Evolutionary conservation across 2,329 filamentous ascomycete genomes (phyloP).

Genomic region (Xylaria sp.): DNA sequence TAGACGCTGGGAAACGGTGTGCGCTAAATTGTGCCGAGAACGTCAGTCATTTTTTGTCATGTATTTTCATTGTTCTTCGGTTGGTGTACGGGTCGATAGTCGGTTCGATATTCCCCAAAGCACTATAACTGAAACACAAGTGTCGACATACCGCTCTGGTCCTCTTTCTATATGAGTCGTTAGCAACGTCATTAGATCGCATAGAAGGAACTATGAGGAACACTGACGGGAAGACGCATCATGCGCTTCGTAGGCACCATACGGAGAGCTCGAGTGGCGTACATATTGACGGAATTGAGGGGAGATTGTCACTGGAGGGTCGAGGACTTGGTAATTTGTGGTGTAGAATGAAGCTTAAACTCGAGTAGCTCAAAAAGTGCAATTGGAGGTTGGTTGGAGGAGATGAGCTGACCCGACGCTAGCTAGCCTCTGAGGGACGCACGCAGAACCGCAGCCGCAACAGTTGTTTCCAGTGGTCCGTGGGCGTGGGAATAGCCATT

Average conservation of each 20-base stretch:
- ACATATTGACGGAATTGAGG: constrained; percentile 62
- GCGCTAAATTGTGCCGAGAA: constrained; percentile 67
- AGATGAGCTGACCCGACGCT: constrained; percentile 28
- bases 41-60: constrained; percentile 23
- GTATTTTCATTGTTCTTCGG: constrained; percentile 14
- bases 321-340: constrained; percentile 6
- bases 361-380: constrained; percentile 18
- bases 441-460: constrained; percentile 4
- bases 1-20: constrained; percentile 96
- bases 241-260: constrained; percentile 74
- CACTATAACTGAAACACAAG: constrained; percentile 40
- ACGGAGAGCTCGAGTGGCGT: constrained; percentile 71
- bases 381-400: constrained; percentile 35
- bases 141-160: constrained; percentile 70
- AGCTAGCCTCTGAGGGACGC: constrained; percentile 15
- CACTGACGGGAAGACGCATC: constrained; percentile 77
- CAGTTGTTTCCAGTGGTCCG: constrained; percentile 34
- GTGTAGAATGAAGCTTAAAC: constrained; percentile 29
- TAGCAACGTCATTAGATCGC: constrained; percentile 51
- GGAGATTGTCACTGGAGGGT: constrained; percentile 38
- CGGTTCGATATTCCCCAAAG: constrained; percentile 28
- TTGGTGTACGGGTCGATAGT: constrained; percentile 2
- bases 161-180: constrained; percentile 66
- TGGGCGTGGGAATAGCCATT: constrained; percentile 21
- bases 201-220: constrained; percentile 28